Evolutionary conservation across 2,329 filamentous ascomycete genomes (phyloP).

Genomic region (Fusarium illudens): DNA sequence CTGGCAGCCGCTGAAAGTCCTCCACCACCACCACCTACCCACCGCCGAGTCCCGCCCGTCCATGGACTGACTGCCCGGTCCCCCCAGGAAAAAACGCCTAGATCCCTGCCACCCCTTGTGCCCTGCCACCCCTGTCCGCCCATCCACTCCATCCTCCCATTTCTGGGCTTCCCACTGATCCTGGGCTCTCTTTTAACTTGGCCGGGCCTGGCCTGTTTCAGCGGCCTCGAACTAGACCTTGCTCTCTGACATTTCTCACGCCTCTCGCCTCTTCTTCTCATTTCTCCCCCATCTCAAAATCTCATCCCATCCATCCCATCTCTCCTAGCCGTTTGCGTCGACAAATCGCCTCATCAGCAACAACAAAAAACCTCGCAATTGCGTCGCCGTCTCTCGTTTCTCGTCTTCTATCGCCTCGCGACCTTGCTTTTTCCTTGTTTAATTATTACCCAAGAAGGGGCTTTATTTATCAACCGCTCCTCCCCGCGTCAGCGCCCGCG

Average conservation of each 20-base stretch:
- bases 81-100: conserved; percentile 27
- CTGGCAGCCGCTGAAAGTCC: not conserved
- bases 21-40: not conserved
- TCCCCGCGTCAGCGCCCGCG: conserved; percentile 16
- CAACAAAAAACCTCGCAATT: conserved; percentile 15
- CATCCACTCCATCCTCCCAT: not conserved
- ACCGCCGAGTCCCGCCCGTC: not conserved
- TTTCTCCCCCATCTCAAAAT: conserved; percentile 26
- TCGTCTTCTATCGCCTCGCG: conserved; percentile 15
- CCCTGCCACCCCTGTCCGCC: conserved; percentile 25
- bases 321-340: conserved; percentile 22
- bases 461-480: conserved; percentile 10
- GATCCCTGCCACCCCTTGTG: conserved; percentile 16
- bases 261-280: conserved; percentile 28
- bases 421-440: conserved; percentile 15
- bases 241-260: conserved; percentile 31
- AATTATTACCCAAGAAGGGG: conserved; percentile 15
- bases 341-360: conserved; percentile 16
- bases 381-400: conserved; percentile 31
- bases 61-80: not conserved
- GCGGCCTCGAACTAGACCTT: conserved; percentile 6
- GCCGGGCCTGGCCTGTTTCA: conserved; percentile 31
- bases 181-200: conserved; percentile 15
- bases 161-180: conserved; percentile 4
- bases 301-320: conserved; percentile 19